These are phyloP conservation scores for Fusarium tricinctum DNA, from an alignment of 2,329 filamentous ascomycete genomes.

Conservation along the genomic window DNA sequence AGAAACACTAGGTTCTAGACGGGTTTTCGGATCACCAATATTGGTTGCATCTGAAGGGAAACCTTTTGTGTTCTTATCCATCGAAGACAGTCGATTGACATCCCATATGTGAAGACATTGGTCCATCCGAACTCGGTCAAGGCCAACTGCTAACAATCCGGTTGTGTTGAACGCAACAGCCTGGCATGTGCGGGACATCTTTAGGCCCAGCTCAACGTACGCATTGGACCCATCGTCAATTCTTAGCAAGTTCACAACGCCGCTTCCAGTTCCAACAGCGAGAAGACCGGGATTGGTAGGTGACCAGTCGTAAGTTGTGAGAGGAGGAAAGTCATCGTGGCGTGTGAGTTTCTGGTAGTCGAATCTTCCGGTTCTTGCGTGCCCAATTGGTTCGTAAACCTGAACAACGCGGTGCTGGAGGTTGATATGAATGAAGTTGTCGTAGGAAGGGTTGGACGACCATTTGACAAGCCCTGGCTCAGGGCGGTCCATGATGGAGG, in stretches of 20 bases:
- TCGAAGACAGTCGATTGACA: slow-evolving; percentile 71
- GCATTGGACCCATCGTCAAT: slow-evolving; percentile 78
- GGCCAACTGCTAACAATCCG: slow-evolving; percentile 80
- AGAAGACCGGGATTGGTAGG: slow-evolving; percentile 74
- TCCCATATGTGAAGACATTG: slow-evolving; percentile 88
- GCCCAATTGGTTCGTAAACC: slow-evolving; percentile 72
- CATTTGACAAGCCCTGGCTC: slow-evolving; percentile 76
- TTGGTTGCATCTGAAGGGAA: slow-evolving; percentile 64
- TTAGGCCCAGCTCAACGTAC: slow-evolving; percentile 76
- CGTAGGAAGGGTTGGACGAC: slow-evolving; percentile 70
- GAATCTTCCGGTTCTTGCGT: slow-evolving; percentile 69
- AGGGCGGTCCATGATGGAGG: slow-evolving; percentile 66
- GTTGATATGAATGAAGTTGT: slow-evolving; percentile 76
- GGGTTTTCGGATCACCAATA: slow-evolving; percentile 69
- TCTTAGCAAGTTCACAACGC: slow-evolving; percentile 80
- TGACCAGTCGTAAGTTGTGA: slow-evolving; percentile 78
- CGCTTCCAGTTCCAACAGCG: slow-evolving; percentile 80
- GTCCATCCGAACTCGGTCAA: slow-evolving; percentile 86
- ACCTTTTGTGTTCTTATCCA: slow-evolving; percentile 63
- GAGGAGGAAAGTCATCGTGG: slow-evolving; percentile 73
- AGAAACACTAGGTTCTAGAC: slow-evolving; percentile 76
- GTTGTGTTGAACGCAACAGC: slow-evolving; percentile 83
- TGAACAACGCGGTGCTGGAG: slow-evolving; percentile 73
- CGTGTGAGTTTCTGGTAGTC: slow-evolving; percentile 70
- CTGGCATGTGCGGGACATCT: slow-evolving; percentile 83